Evolutionary conservation across 2,329 filamentous ascomycete species (phyloP), one percentile per base, ranked within the genome.

Genomic region (Myriosclerotinia scirpicola): DNA sequence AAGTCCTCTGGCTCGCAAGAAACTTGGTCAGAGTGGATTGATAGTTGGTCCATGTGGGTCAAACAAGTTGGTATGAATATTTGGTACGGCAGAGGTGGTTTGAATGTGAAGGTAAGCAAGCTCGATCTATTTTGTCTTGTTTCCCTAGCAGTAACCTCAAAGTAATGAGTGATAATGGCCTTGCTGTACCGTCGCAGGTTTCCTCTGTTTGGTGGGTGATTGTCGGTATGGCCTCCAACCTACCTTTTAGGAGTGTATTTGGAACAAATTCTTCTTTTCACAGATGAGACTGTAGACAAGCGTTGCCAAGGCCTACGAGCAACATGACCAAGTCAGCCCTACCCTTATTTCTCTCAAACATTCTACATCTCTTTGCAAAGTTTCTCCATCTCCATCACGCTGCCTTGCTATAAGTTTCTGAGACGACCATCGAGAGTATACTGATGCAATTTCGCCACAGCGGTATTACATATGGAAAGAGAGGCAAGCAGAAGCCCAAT

Each of bases 401-500:
- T 34, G 17, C 17, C 36, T 54, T 34, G 26, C 22, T 26, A 22
- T 36, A n/a, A 34, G n/a, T 22, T 42, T 4, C 15, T 60, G 11
- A 59, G 44, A 60, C 36, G 36, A 53, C 26, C 14, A 22, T 30
- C 22, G 36, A 17, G 26, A 42, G 26, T 44, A 30, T 53, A 53
- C 64, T 65, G 36, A 65, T 54, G 44, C 34, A 50, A 36, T 54
- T 4, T 63, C 34, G 12, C n/a, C 34, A 66, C 70, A 82, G 78
- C 84, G 90, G 7, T 92, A 92, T 75, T 88, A 85, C 76, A 89
- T 91, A 71, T 92, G 88, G 89, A 92, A 92, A 73, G 80, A 81
- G 5, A 81, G 84, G 7, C 89, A 92, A 75, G 81, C 83, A 0
- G 79, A 84, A 50, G 86, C 84, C 0, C 89, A 91, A 65, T 78